A percentile compares a stretch with the other conserved stretches of the same genome.
Conservation (phyloP, 148 eudicot species). For the Euryodendron excelsum region DNA sequence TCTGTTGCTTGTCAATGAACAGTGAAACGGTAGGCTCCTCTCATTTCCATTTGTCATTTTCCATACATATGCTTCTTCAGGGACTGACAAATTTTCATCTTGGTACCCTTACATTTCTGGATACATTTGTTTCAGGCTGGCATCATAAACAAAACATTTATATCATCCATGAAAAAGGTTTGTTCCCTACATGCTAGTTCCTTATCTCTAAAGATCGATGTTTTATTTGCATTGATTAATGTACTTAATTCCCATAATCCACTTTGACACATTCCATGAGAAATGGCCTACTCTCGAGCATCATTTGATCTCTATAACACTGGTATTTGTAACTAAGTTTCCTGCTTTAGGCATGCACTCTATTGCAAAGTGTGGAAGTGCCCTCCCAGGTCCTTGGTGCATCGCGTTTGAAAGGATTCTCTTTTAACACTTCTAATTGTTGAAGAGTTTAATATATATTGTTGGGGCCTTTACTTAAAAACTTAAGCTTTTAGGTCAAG, state of each 20-base stretch:
- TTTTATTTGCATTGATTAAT: neutral
- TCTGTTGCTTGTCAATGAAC: conserved; percentile 81
- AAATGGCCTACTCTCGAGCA: neutral
- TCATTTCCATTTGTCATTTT: conserved; percentile 4
- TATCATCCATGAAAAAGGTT: conserved; percentile 94
- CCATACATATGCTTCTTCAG: neutral
- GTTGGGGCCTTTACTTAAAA: too few relatives aligned
- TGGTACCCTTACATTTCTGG: conserved; percentile 10
- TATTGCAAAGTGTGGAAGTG: neutral
- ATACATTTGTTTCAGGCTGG: conserved; percentile 62
- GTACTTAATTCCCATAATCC: neutral
- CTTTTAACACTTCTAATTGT: neutral
- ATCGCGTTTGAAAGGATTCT: neutral
- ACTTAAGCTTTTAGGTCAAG: too few relatives aligned
- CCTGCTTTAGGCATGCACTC: neutral
- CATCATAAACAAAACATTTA: conserved; percentile 55
- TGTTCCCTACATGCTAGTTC: conserved; percentile 2
- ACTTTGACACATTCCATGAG: neutral
- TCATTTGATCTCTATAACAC: neutral
- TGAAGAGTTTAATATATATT: too few relatives aligned
- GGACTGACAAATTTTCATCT: neutral
- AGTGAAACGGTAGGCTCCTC: conserved; percentile 57
- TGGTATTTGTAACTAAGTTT: neutral
- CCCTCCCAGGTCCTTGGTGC: neutral
- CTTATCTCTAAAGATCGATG: conserved; percentile 2